These are phyloP conservation scores for Cercospora berteroae DNA, from an alignment of 2,329 filamentous ascomycete genomes.

Conservation along the genomic window DNA sequence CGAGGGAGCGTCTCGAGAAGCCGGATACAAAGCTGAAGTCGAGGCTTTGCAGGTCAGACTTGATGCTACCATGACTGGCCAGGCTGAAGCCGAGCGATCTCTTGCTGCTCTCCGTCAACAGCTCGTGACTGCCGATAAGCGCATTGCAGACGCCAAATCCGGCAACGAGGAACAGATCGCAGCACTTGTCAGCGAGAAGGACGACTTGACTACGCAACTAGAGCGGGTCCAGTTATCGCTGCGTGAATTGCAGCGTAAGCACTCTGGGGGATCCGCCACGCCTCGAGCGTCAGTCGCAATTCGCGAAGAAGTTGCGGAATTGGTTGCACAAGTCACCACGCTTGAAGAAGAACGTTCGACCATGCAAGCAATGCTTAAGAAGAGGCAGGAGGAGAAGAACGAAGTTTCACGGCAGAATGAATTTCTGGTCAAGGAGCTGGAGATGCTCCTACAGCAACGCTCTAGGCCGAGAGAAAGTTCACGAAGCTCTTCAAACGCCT, in stretches of 20 bases:
- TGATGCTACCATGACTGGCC: slow-evolving; percentile 30
- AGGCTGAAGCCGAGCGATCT: slow-evolving; percentile 28
- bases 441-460: slow-evolving; percentile 28
- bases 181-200: slow-evolving; percentile 21
- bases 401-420: slow-evolving; percentile 33
- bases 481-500: slow-evolving; percentile 20
- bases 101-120: slow-evolving; percentile 25
- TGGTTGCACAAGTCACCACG: slow-evolving; percentile 25
- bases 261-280: slow-evolving; percentile 10
- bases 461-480: slow-evolving; percentile 10
- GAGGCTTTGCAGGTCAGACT: slow-evolving; percentile 29
- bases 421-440: slow-evolving; percentile 33
- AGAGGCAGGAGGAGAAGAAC: slow-evolving; percentile 30
- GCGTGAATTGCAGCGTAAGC: slow-evolving; percentile 20
- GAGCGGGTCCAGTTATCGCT: slow-evolving; percentile 21
- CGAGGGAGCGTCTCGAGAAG: slow-evolving; percentile 17
- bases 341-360: slow-evolving; percentile 29
- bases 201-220: slow-evolving; percentile 24
- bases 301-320: slow-evolving; percentile 20
- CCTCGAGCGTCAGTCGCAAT: slow-evolving; percentile 12
- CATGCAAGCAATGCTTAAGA: slow-evolving; percentile 25
- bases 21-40: slow-evolving; percentile 20
- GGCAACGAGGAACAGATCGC: slow-evolving; percentile 19
- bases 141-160: slow-evolving; percentile 21
- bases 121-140: slow-evolving; percentile 24